These are phyloP conservation scores for Penicillium expansum DNA, from an alignment of 2,329 filamentous ascomycete genomes.

Conservation along the genomic window DNA sequence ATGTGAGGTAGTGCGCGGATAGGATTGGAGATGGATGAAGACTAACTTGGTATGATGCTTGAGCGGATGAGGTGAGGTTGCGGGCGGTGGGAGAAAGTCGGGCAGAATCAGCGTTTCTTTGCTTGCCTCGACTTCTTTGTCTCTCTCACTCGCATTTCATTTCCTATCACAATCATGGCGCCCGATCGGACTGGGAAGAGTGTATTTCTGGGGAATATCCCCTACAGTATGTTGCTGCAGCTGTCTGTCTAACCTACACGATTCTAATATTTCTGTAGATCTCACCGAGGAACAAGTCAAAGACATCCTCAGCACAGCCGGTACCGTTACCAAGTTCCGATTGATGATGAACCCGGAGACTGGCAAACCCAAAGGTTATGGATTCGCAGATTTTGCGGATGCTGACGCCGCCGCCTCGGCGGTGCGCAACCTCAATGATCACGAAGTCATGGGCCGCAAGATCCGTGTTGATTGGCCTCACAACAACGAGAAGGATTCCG, in stretches of 20 bases:
- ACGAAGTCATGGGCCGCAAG: constrained; percentile 92
- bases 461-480: constrained; percentile 95
- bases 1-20: constrained; percentile 26
- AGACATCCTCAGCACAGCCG: constrained; percentile 86
- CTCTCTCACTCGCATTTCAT: constrained; percentile 1
- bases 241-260: background rate
- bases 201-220: constrained; percentile 57
- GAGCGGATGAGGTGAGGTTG: constrained; percentile 26
- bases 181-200: constrained; percentile 46
- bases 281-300: constrained; percentile 94
- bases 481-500: constrained; percentile 74
- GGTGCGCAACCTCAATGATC: constrained; percentile 91
- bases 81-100: constrained; percentile 29
- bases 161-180: constrained; percentile 37
- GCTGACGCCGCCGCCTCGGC: constrained; percentile 88
- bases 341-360: constrained; percentile 95
- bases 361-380: constrained; percentile 91
- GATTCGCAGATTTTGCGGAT: constrained; percentile 93
- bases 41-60: constrained; percentile 20
- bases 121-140: constrained; percentile 9
- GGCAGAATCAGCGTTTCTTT: constrained; percentile 24
- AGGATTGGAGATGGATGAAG: constrained; percentile 20
- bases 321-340: constrained; percentile 86
- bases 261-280: constrained; percentile 54
- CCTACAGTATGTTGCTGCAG: constrained; percentile 59